Evolutionary conservation across 2,329 filamentous ascomycete genomes (phyloP).

Genomic region (Cordyceps javanica): DNA sequence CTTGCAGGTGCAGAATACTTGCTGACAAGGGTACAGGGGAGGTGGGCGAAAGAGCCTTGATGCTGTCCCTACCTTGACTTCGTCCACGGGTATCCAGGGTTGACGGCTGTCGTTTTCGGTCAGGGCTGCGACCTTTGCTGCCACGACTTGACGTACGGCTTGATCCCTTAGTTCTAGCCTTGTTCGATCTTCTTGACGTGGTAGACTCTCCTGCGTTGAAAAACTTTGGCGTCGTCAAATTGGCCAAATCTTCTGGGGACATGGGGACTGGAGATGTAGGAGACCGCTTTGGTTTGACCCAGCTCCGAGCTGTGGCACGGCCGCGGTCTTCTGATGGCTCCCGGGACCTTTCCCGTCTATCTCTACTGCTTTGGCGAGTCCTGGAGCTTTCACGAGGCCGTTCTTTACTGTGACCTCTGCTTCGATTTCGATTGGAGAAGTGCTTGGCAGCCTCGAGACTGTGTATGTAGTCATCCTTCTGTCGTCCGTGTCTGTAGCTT

Average conservation of each 20-base stretch:
- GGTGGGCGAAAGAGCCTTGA: conserved; percentile 64
- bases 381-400: conserved; percentile 36
- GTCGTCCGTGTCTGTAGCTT: conserved; percentile 40
- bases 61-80: conserved; percentile 53
- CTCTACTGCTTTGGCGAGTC: conserved; percentile 42
- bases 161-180: conserved; percentile 24
- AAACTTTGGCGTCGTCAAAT: conserved; percentile 44
- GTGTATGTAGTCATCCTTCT: conserved; percentile 75
- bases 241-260: conserved; percentile 80
- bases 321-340: conserved; percentile 67
- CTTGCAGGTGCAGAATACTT: conserved; percentile 29
- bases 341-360: conserved; percentile 45
- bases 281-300: conserved; percentile 71
- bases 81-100: conserved; percentile 53
- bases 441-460: conserved; percentile 73
- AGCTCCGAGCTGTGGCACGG: conserved; percentile 58
- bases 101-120: conserved; percentile 33
- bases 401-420: conserved; percentile 48
- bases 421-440: conserved; percentile 49
- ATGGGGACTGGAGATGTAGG: conserved; percentile 90
- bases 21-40: conserved; percentile 73
- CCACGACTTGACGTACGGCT: conserved; percentile 47
- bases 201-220: conserved; percentile 32
- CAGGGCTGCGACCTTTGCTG: conserved; percentile 39
- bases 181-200: conserved; percentile 39